A percentile compares a stretch with the other conserved stretches of the same genome.
Conservation (phyloP, 1,284 basidiomycete genomes). For the Sutorius eximius region DNA sequence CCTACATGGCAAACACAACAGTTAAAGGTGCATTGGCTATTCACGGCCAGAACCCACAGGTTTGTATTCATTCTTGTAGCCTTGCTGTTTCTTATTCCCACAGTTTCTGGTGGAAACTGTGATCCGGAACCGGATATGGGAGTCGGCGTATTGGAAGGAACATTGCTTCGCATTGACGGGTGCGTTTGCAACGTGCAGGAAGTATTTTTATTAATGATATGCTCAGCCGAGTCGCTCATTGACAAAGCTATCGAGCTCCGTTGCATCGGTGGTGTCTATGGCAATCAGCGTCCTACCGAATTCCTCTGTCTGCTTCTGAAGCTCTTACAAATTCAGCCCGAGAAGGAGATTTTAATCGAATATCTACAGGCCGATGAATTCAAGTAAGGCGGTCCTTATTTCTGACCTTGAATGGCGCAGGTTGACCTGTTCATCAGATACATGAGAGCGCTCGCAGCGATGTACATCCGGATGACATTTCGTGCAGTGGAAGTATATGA, state of each 20-base stretch:
- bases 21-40: conserved; percentile 79
- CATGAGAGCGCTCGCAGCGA: conserved; percentile 86
- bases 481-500: conserved; percentile 88
- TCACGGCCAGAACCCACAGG: conserved; percentile 94
- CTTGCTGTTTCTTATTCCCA: conserved; percentile 30
- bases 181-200: conserved; percentile 30
- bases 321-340: conserved; percentile 94
- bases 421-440: conserved; percentile 57
- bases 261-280: conserved; percentile 90
- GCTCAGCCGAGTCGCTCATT: conserved; percentile 84
- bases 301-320: conserved; percentile 93
- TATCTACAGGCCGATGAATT: conserved; percentile 96
- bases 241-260: conserved; percentile 87
- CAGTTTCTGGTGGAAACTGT: conserved; percentile 97
- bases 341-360: conserved; percentile 93
- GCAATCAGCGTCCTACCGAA: conserved; percentile 88
- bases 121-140: conserved; percentile 95
- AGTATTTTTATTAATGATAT: conserved; percentile 7
- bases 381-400: conserved; percentile 67
- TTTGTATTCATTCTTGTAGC: conserved; percentile 30
- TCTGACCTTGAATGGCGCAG: background rate
- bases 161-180: conserved; percentile 92
- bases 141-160: conserved; percentile 96
- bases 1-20: conserved; percentile 86
- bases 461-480: conserved; percentile 97